A percentile compares a stretch with the other conserved stretches of the same genome.
Conservation (phyloP, 208 protist species). For the Acanthamoeba castellanii region DNA sequence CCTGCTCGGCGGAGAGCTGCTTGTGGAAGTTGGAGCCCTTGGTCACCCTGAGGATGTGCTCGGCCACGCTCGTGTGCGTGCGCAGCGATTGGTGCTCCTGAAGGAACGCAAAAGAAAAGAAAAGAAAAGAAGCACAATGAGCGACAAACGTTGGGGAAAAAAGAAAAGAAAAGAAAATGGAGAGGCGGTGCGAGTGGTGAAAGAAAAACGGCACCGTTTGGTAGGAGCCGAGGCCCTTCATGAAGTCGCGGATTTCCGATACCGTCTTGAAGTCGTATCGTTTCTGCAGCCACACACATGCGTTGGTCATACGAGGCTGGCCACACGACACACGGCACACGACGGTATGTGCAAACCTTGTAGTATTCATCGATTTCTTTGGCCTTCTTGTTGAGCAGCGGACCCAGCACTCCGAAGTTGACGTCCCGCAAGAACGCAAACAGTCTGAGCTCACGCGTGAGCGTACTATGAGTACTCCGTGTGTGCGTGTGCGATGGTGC, state of each 20-base stretch:
- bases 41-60: constrained; percentile 80
- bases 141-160: no score
- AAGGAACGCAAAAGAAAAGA: no score
- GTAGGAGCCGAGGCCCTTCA: constrained; percentile 73
- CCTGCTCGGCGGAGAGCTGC: constrained; percentile 81
- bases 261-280: constrained; percentile 75
- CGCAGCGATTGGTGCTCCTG: constrained; percentile 84
- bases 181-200: no score
- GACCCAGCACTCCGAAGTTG: constrained; percentile 83
- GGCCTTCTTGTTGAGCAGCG: constrained; percentile 81
- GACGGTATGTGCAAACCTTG: constrained; percentile 60
- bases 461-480: neutral
- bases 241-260: constrained; percentile 79
- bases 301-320: neutral
- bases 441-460: neutral
- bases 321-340: neutral
- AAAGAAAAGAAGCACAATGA: no score
- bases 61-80: constrained; percentile 83
- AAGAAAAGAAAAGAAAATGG: no score
- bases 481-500: neutral
- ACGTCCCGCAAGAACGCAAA: constrained; percentile 80
- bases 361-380: constrained; percentile 85
- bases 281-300: constrained; percentile 25
- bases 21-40: constrained; percentile 72
- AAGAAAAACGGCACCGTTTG: constrained; percentile 19